Base-by-base conservation (phyloP, 495 filamentous ascomycete genomes). In the Polyplosphaeria fusca region DNA sequence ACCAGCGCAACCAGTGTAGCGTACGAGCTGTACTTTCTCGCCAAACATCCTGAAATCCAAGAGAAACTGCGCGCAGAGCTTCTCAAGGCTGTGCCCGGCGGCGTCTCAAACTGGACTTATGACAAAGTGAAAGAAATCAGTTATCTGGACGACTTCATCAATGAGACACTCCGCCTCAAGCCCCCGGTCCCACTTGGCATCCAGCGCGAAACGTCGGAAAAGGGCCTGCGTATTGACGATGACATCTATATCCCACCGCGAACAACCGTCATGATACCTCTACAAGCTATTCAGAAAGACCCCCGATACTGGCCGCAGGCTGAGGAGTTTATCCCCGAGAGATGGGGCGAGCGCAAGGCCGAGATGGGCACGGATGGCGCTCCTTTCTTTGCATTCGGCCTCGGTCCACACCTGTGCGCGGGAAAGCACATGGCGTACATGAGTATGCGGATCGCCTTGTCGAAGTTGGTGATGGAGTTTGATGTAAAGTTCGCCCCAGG, bases 131-230 rank as follows among this genome's bases (percentile, higher is more conserved):
- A 63, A 25, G 19, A 55, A n/a, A 52, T 62, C 13, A 53, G 41
- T 12, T 63, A 76, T 49, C 58, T 83, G n/a, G 75, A 78, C 49
- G 69, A 70, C 12, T 70, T 77, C 23, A 80, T 82, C 60, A 73
- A 76, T 22, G 82, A 87, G 65, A 70, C 81, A 0, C 65, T 86
- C 32, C 71, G 82, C 0, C 63, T 85, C 12, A 73, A 83, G 55
- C 72, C 76, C 1, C 76, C 78, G 3, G 75, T 77, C 0, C 72
- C 76, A 0, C 70, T 69, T 16, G 79, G 67, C 2, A 68, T 76
- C 13, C 67, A 68, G 16, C 71, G 82, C 7, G 47, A 64, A 7
- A 77, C 75, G 0, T 75, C 77, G 0, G 69, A 71, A 1, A 70
- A 76, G 47, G 79, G 79, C 0, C 64, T 82, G 20, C 58, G 52